Percentiles rank a stretch among this genome's conserved stretches.
phyloP scores from a whole-genome alignment of 2,329 filamentous ascomycete genomes.

The Pseudocercospora fijiensis region DNA sequence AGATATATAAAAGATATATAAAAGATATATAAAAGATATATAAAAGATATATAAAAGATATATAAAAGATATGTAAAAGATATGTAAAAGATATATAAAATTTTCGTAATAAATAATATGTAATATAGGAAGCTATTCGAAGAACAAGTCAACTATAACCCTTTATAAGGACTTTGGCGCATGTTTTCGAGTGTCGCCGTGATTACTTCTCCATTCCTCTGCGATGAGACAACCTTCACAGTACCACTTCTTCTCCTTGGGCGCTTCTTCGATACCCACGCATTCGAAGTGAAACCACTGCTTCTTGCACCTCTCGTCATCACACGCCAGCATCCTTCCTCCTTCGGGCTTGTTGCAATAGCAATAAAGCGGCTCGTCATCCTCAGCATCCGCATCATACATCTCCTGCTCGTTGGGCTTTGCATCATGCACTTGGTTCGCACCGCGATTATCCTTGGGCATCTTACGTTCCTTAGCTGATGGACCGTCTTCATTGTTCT shows the following conservation, averaged over 20 bases:
- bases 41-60: too few species aligned
- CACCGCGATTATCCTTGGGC: background rate
- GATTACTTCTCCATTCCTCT: background rate
- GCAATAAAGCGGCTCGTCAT: slow-evolving; percentile 20
- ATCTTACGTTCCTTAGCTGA: slow-evolving; percentile 2
- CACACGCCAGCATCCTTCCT: slow-evolving; percentile 71
- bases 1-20: too few species aligned
- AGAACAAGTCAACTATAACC: background rate
- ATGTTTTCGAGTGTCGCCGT: background rate
- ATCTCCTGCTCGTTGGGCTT: slow-evolving; percentile 4
- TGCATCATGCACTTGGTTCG: slow-evolving; percentile 2
- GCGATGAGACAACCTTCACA: slow-evolving; percentile 13
- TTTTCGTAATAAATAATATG: background rate
- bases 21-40: too few species aligned
- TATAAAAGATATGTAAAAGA: too few species aligned
- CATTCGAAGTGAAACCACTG: slow-evolving; percentile 84
- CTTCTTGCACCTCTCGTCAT: slow-evolving; percentile 70
- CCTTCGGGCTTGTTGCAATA: slow-evolving; percentile 23
- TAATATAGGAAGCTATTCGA: background rate
- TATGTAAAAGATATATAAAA: too few species aligned
- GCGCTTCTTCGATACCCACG: slow-evolving; percentile 65
- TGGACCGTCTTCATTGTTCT: background rate
- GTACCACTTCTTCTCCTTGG: slow-evolving; percentile 37
- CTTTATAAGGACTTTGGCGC: slow-evolving; percentile 3
- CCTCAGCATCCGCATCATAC: background rate